These are phyloP conservation scores for Hordeum marinum DNA, from an alignment of 176 grass and related monocot genomes.

Conservation along the genomic window DNA sequence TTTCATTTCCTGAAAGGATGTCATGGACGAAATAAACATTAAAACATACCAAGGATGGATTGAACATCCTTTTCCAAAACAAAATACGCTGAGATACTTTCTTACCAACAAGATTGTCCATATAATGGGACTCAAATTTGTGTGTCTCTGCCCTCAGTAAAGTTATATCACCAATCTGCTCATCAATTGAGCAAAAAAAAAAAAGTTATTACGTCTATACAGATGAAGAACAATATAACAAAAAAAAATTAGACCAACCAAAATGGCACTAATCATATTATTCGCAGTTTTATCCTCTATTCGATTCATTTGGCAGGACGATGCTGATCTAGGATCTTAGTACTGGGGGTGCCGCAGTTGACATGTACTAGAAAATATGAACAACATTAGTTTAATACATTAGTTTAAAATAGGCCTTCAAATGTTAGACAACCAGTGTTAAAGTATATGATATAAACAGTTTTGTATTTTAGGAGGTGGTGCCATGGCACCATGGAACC, in stretches of 20 bases:
- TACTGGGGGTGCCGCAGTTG: too few species aligned
- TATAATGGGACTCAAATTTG: constrained; percentile 88
- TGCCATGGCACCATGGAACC: too few species aligned
- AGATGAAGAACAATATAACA: not conserved
- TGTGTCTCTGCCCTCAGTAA: constrained; percentile 71
- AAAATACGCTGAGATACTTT: not conserved
- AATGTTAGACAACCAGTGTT: too few species aligned
- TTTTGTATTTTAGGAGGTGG: too few species aligned
- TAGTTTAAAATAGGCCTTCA: too few species aligned
- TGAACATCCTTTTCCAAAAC: constrained; percentile 2
- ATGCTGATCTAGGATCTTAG: too few species aligned
- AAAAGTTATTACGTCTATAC: not conserved
- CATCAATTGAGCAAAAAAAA: constrained; percentile 1
- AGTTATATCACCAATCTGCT: constrained; percentile 70
- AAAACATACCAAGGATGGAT: not conserved
- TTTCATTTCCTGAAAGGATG: constrained; percentile 50
- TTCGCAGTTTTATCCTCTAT: not conserved
- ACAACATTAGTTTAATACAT: too few species aligned
- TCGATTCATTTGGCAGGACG: too few species aligned
- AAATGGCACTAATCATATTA: not conserved
- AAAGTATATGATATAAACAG: too few species aligned
- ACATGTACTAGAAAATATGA: too few species aligned
- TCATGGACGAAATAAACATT: not conserved
- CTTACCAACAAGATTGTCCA: constrained; percentile 85
- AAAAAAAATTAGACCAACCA: not conserved